phyloP scores from a whole-genome alignment of 2,329 filamentous ascomycete species.

The Calonectria multiphialidica region DNA sequence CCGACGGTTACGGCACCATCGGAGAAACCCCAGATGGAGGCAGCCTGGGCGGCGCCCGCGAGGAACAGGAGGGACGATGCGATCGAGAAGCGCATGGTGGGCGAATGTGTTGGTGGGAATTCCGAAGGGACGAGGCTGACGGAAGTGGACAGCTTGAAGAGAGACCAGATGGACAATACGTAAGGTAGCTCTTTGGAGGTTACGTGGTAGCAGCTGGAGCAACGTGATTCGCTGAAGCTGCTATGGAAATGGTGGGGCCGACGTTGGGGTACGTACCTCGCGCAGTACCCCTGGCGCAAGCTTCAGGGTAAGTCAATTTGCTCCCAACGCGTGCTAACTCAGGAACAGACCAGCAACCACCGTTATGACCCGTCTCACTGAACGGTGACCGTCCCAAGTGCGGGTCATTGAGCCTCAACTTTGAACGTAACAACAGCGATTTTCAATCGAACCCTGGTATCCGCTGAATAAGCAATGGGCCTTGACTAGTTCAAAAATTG shows the following conservation, averaged over 20 bases:
- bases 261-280: constrained; percentile 9
- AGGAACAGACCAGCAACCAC: neutral
- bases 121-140: constrained; percentile 34
- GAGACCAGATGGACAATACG: constrained; percentile 29
- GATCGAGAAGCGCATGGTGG: constrained; percentile 53
- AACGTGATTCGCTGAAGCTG: constrained; percentile 42
- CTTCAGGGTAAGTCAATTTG: constrained; percentile 12
- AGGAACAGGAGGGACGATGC: constrained; percentile 59
- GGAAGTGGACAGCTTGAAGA: constrained; percentile 49
- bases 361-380: neutral
- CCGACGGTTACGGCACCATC: constrained; percentile 77
- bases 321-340: neutral
- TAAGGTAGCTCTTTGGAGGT: constrained; percentile 31
- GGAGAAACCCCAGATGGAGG: constrained; percentile 78
- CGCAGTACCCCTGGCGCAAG: neutral
- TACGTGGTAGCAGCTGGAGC: constrained; percentile 45
- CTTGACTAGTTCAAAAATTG: neutral
- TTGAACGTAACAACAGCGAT: neutral
- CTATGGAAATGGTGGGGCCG: constrained; percentile 20
- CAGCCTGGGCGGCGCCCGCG: constrained; percentile 63
- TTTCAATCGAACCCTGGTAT: neutral
- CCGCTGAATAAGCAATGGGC: no score
- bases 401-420: neutral
- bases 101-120: constrained; percentile 33
- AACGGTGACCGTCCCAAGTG: neutral